Percentiles rank a stretch among this genome's conserved stretches.
phyloP scores from a whole-genome alignment of 2,329 filamentous ascomycete species.

The Venturiaceae sp. region DNA sequence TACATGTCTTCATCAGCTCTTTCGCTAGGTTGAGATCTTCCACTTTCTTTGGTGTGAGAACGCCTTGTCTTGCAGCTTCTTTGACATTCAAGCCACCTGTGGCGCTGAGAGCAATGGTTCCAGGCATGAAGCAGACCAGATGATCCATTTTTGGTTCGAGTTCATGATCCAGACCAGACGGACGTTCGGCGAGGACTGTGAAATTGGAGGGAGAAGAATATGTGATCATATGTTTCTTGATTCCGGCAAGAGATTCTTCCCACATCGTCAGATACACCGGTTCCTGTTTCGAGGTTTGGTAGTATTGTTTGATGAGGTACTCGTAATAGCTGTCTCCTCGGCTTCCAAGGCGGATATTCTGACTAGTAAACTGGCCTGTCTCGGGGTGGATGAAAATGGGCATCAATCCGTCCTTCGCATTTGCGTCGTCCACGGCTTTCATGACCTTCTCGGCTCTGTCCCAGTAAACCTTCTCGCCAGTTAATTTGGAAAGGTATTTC shows the following conservation, averaged over 20 bases:
- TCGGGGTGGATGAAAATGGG: constrained; percentile 85
- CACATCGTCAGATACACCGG: constrained; percentile 85
- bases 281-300: constrained; percentile 84
- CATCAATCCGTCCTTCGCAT: constrained; percentile 68
- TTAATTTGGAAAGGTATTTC: constrained; percentile 92
- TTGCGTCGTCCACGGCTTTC: constrained; percentile 77
- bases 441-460: constrained; percentile 86
- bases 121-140: constrained; percentile 93
- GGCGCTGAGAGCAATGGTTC: constrained; percentile 81
- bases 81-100: constrained; percentile 70
- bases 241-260: constrained; percentile 72
- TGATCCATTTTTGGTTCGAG: constrained; percentile 95
- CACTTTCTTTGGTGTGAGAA: constrained; percentile 71
- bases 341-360: constrained; percentile 85
- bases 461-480: constrained; percentile 89
- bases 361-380: constrained; percentile 66
- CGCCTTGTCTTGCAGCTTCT: constrained; percentile 59
- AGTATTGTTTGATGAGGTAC: constrained; percentile 96
- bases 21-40: constrained; percentile 78
- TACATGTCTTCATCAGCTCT: constrained; percentile 94
- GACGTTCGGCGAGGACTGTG: constrained; percentile 84
- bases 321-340: constrained; percentile 97
- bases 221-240: constrained; percentile 85
- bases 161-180: constrained; percentile 54
- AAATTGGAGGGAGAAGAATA: constrained; percentile 74